Percentiles rank a stretch among this genome's conserved stretches.
These are phyloP conservation scores for Populus simonii DNA, from an alignment of 345 rosid species.

Conservation along the genomic window DNA sequence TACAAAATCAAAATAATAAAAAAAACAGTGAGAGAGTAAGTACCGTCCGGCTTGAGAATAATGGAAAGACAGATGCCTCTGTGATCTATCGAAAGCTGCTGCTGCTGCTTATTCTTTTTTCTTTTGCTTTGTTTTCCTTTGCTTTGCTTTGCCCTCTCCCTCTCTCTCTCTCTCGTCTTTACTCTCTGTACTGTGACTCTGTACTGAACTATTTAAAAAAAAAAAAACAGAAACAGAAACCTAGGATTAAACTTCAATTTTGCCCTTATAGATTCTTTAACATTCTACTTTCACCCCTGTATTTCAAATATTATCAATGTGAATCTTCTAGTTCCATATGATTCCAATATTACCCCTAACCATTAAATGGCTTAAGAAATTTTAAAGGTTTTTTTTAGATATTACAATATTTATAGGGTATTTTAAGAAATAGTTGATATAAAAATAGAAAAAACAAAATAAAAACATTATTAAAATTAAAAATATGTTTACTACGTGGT, in stretches of 20 bases:
- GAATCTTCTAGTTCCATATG: neutral
- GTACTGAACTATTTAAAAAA: neutral
- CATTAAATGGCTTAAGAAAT: neutral
- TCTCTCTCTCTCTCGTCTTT: neutral
- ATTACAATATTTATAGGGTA: too few relatives aligned
- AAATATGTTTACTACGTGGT: too few relatives aligned
- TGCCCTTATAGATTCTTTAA: neutral
- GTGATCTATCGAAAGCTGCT: slow-evolving; percentile 23
- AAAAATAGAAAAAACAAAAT: too few relatives aligned
- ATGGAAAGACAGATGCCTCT: slow-evolving; percentile 16
- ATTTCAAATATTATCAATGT: too few relatives aligned
- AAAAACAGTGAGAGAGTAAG: slow-evolving; percentile 7
- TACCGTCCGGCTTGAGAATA: slow-evolving; percentile 43
- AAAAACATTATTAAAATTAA: too few relatives aligned
- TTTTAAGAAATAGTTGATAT: too few relatives aligned
- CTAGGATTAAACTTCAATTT: neutral
- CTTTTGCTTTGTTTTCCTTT: neutral
- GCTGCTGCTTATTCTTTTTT: neutral
- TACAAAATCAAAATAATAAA: slow-evolving; percentile 6
- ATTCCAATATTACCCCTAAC: neutral
- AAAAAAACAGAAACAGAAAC: neutral
- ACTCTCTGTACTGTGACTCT: neutral
- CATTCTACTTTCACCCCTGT: too few relatives aligned
- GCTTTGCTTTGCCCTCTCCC: slow-evolving; percentile 11
- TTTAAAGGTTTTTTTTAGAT: too few relatives aligned